Conservation (phyloP, 2,329 filamentous ascomycete species). For the Aspergillus amoenus region DNA sequence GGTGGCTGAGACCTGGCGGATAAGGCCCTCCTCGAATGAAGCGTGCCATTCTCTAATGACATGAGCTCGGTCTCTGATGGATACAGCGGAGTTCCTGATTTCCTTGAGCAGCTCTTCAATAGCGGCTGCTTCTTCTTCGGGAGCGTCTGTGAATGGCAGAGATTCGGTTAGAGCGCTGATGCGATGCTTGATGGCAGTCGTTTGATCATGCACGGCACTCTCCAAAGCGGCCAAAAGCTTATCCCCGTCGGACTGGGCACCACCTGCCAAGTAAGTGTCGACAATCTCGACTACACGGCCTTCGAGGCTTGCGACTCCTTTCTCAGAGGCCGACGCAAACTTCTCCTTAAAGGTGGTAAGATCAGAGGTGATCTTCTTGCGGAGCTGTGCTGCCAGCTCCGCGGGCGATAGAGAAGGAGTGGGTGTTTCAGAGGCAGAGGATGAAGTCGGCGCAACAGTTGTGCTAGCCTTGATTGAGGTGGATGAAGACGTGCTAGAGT, state of each 20-base stretch:
- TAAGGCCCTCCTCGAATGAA: conserved; percentile 68
- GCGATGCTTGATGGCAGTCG: conserved; percentile 64
- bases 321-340: conserved; percentile 80
- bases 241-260: conserved; percentile 44
- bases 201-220: conserved; percentile 62
- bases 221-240: conserved; percentile 67
- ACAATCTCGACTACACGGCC: conserved; percentile 70
- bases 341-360: conserved; percentile 84
- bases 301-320: conserved; percentile 70
- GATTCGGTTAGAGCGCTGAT: conserved; percentile 58
- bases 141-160: conserved; percentile 59
- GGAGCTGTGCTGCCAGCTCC: conserved; percentile 42
- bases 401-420: conserved; percentile 45
- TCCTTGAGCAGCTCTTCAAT: conserved; percentile 53
- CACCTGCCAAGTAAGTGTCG: conserved; percentile 66
- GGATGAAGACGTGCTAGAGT: conserved; percentile 24
- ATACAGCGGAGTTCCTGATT: conserved; percentile 67
- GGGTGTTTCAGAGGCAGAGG: conserved; percentile 25
- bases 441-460: conserved; percentile 21
- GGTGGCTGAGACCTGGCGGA: conserved; percentile 66
- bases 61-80: conserved; percentile 75
- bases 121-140: conserved; percentile 52
- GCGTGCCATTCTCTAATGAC: conserved; percentile 74
- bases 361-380: conserved; percentile 72
- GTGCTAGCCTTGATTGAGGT: conserved; percentile 17